phyloP scores from a whole-genome alignment of 306 rosid genomes.

The Vicia faba region DNA sequence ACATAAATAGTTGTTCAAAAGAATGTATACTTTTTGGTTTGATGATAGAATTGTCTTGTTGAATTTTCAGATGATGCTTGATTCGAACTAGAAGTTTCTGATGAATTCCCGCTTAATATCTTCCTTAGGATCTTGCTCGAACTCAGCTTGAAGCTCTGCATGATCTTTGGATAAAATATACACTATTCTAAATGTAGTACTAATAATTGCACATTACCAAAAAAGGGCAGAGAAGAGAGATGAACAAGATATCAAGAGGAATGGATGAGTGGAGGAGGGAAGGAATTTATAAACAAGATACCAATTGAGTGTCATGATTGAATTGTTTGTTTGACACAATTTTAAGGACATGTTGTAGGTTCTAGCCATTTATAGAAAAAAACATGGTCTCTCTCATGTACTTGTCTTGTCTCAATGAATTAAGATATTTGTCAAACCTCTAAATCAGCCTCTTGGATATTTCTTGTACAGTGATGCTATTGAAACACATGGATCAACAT shows the following conservation, averaged over 20 bases:
- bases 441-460: neutral
- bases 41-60: conserved; percentile 39
- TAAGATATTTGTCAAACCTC: neutral
- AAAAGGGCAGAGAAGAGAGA: conserved; percentile 13
- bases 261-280: conserved; percentile 5
- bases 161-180: conserved; percentile 45
- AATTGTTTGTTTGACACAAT: conserved; percentile 30
- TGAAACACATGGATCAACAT: too few relatives aligned
- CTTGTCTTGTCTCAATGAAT: neutral
- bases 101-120: conserved; percentile 49
- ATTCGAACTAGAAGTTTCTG: conserved; percentile 41
- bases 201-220: conserved; percentile 15
- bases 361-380: conserved; percentile 18
- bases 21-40: conserved; percentile 49
- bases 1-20: neutral
- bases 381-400: conserved; percentile 19
- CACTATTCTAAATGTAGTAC: conserved; percentile 26
- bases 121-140: conserved; percentile 60
- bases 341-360: conserved; percentile 15
- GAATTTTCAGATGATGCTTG: conserved; percentile 40
- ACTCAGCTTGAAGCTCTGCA: conserved; percentile 65
- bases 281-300: conserved; percentile 32
- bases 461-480: neutral
- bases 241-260: conserved; percentile 37
- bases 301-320: conserved; percentile 10